phyloP scores from a whole-genome alignment of 768 basidiomycete species.

The Boletus tomentosulus region DNA sequence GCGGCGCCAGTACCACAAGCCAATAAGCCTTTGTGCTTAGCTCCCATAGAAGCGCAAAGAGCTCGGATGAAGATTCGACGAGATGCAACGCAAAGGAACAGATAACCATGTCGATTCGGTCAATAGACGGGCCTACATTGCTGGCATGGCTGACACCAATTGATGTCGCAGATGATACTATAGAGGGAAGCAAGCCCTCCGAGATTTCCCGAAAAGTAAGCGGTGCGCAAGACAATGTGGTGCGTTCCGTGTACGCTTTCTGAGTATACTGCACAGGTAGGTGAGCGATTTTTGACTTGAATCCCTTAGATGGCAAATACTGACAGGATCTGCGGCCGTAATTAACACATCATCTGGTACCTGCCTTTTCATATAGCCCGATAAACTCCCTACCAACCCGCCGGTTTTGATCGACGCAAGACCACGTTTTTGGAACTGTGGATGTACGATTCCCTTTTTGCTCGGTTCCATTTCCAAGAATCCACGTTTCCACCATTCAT shows the following conservation, averaged over 20 bases:
- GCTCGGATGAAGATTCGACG: slow-evolving; percentile 52
- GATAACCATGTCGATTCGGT: slow-evolving; percentile 54
- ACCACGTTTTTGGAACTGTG: background rate
- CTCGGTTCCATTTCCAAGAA: slow-evolving; percentile 20
- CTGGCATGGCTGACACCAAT: background rate
- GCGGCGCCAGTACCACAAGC: slow-evolving; percentile 68
- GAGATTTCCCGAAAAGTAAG: slow-evolving; percentile 64
- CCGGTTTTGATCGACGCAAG: background rate
- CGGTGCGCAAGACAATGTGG: slow-evolving; percentile 48
- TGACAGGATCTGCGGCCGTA: slow-evolving; percentile 26
- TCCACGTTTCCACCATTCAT: slow-evolving; percentile 56
- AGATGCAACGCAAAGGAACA: slow-evolving; percentile 78
- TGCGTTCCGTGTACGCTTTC: slow-evolving; percentile 53
- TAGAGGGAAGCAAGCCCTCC: slow-evolving; percentile 46
- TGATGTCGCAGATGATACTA: slow-evolving; percentile 9
- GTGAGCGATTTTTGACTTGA: slow-evolving; percentile 11
- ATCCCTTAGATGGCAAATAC: background rate
- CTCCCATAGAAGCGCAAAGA: slow-evolving; percentile 63
- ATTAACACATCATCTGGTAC: slow-evolving; percentile 19
- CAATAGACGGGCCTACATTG: background rate
- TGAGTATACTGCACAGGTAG: slow-evolving; percentile 48
- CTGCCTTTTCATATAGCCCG: background rate
- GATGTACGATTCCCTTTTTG: slow-evolving; percentile 1
- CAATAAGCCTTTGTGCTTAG: slow-evolving; percentile 57
- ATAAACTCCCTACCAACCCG: background rate